These are phyloP conservation scores for Eucalyptus sp. DNA, from an alignment of 345 rosid genomes.

Conservation along the genomic window DNA sequence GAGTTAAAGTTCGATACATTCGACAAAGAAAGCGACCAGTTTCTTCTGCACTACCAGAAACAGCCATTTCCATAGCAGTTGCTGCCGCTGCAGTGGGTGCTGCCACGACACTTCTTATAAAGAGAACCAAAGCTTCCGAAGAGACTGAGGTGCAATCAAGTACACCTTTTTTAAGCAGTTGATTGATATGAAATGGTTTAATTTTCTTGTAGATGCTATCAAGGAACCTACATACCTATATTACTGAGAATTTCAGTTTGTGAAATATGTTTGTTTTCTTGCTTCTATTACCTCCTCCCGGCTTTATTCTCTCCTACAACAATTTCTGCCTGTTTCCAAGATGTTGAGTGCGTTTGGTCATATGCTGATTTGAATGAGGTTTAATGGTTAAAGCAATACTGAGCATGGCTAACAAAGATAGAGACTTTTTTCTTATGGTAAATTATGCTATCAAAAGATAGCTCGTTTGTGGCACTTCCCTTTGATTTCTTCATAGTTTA, in stretches of 20 bases:
- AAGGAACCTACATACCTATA: not conserved
- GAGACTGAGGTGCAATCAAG: conserved; percentile 37
- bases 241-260: not conserved
- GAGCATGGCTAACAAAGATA: not conserved
- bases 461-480: not conserved
- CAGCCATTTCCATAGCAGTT: conserved; percentile 70
- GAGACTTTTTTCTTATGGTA: not conserved
- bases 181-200: not conserved
- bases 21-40: conserved; percentile 13
- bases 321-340: not conserved
- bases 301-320: not conserved
- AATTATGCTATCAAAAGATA: not conserved
- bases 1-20: conserved; percentile 3
- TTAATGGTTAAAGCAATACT: not conserved
- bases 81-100: conserved; percentile 82
- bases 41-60: conserved; percentile 49
- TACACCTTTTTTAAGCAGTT: not conserved
- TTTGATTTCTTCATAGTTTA: not conserved
- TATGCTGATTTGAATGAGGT: not conserved
- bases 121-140: conserved; percentile 40
- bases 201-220: not conserved
- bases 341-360: not conserved
- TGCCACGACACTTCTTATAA: conserved; percentile 68
- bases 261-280: not conserved
- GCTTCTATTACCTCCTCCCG: not conserved